phyloP scores from a whole-genome alignment of 1,139 yeast genomes.

The Dujonia santamariae region DNA sequence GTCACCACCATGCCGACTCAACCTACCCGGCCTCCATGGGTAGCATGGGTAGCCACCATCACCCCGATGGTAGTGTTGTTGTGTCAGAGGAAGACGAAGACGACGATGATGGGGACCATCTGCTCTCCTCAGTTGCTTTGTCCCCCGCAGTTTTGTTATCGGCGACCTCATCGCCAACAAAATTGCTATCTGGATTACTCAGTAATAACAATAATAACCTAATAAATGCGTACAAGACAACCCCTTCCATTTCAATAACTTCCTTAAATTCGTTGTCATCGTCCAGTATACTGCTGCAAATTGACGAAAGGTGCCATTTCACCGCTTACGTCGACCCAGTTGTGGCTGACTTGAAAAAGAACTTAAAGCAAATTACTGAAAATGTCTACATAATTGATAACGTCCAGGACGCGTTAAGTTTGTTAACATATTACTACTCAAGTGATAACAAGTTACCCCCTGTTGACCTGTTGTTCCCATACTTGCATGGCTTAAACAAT shows the following conservation, averaged over 20 bases:
- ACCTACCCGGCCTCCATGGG: background rate
- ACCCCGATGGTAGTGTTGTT: background rate
- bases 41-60: conserved; percentile 1
- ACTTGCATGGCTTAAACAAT: conserved; percentile 33
- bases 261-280: conserved; percentile 7
- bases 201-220: background rate
- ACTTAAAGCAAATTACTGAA: conserved; percentile 3
- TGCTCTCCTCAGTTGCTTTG: background rate
- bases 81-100: background rate
- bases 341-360: no score
- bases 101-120: background rate
- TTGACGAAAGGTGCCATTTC: no score
- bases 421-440: conserved; percentile 27
- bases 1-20: conserved; percentile 5
- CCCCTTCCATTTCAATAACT: conserved; percentile 5
- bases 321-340: no score
- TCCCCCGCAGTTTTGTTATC: background rate
- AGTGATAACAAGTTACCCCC: conserved; percentile 16
- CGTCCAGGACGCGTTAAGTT: conserved; percentile 15
- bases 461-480: conserved; percentile 28
- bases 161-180: conserved; percentile 1
- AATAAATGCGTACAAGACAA: conserved; percentile 7
- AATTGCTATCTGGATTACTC: conserved; percentile 1
- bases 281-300: conserved; percentile 7
- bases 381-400: conserved; percentile 12